Evolutionary conservation across 2,329 filamentous ascomycete species (phyloP), one percentile per base, ranked within the genome.

Genomic region (Aspergillus latus): DNA sequence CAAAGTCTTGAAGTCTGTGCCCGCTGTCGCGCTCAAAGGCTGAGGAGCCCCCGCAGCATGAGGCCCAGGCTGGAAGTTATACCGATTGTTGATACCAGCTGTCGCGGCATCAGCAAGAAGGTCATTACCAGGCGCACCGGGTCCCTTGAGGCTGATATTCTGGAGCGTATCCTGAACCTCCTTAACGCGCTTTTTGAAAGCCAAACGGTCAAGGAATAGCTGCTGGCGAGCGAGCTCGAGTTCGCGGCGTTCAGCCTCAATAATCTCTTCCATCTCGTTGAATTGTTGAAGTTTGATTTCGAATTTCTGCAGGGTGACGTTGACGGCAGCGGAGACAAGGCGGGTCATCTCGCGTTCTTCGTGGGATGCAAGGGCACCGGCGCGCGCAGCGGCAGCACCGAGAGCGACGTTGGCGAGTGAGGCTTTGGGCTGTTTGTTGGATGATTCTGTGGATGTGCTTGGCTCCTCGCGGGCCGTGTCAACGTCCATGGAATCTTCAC

Each of bases 301-400:
- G 60, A 97, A 86, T 76, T 99, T 99, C 70, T 96, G 88, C 34
- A 97, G 80, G n/a, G 90, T 93, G 10, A 96, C 82, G 70, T 99
- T 99, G 51, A 96, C 90, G 0, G 92, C 91, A 5, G 92, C 89
- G 2, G 92, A 93, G 8, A 99, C 90, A 46, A 97, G 85, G 13
- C 92, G 89, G 16, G 92, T 96, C 85, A 97, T 94, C 75, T 97
- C 92, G 56, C 95, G 89, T 74, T 99, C 94, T 74, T 97, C 93
- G 66, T 97, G 92, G 2, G 93, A 97, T 29, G 93, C 92, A 34
- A 99, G 85, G 3, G 88, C 94, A 6, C 89, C 88, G 1, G 92
- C 85, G 59, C 94, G 89, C 2, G 90, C 92, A 10, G 92, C 92
- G 60, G 93, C 88, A 7, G 92, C 84, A 15, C 90, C 92, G 49